Percentiles rank a stretch among this genome's conserved stretches.
phyloP scores from a whole-genome alignment of 2,329 filamentous ascomycete species.

The Xylariaceae sp. region DNA sequence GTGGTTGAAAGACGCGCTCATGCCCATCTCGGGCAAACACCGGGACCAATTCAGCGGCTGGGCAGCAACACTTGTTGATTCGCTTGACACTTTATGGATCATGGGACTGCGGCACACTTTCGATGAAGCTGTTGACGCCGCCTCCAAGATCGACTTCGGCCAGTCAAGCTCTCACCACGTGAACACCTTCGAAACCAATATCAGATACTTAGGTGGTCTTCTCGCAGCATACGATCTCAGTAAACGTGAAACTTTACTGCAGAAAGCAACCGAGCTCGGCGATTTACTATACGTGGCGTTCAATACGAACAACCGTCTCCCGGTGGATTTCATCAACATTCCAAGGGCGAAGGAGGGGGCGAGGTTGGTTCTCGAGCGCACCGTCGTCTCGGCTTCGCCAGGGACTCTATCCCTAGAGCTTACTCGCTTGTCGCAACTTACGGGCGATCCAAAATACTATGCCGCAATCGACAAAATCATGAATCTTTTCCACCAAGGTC shows the following conservation, averaged over 20 bases:
- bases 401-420: slow-evolving; percentile 73
- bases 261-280: slow-evolving; percentile 45
- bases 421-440: slow-evolving; percentile 70
- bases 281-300: slow-evolving; percentile 46
- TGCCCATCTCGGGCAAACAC: slow-evolving; percentile 41
- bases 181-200: slow-evolving; percentile 46
- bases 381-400: slow-evolving; percentile 44
- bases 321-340: slow-evolving; percentile 48
- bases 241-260: slow-evolving; percentile 37
- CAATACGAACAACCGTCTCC: slow-evolving; percentile 46
- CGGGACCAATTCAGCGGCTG: slow-evolving; percentile 49
- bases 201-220: slow-evolving; percentile 43
- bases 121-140: slow-evolving; percentile 43
- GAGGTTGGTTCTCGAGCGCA: slow-evolving; percentile 32
- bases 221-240: slow-evolving; percentile 41
- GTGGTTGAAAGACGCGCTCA: slow-evolving; percentile 48
- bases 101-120: slow-evolving; percentile 50
- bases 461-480: slow-evolving; percentile 69
- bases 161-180: slow-evolving; percentile 33
- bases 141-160: slow-evolving; percentile 46
- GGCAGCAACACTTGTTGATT: slow-evolving; percentile 52
- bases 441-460: slow-evolving; percentile 70
- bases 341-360: slow-evolving; percentile 36
- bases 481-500: slow-evolving; percentile 61
- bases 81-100: slow-evolving; percentile 50